phyloP scores from a whole-genome alignment of 2,329 filamentous ascomycete genomes.

The Stagonosporopsis vannaccii region DNA sequence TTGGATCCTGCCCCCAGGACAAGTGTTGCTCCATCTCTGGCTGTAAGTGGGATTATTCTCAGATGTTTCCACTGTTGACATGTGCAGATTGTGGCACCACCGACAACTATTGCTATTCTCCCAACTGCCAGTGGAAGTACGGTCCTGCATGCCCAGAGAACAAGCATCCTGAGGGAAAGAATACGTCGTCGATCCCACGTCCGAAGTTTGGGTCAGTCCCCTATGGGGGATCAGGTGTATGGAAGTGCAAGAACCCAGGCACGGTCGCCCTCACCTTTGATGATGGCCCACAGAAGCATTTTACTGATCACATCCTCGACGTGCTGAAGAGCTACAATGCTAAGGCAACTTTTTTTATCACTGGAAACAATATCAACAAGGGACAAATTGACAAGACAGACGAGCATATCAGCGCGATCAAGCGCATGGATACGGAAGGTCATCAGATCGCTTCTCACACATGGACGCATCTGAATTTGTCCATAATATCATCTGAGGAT shows the following conservation, averaged over 20 bases:
- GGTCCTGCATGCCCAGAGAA: slow-evolving; percentile 67
- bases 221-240: slow-evolving; percentile 64
- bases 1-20: slow-evolving; percentile 32
- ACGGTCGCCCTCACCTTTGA: slow-evolving; percentile 71
- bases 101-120: slow-evolving; percentile 63
- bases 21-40: slow-evolving; percentile 33
- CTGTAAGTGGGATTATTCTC: slow-evolving; percentile 12
- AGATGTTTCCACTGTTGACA: neutral
- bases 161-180: slow-evolving; percentile 58
- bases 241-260: slow-evolving; percentile 59
- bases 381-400: slow-evolving; percentile 60
- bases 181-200: slow-evolving; percentile 60
- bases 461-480: slow-evolving; percentile 58
- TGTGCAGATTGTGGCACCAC: slow-evolving; percentile 57
- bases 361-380: slow-evolving; percentile 61
- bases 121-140: slow-evolving; percentile 66
- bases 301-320: slow-evolving; percentile 66
- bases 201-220: slow-evolving; percentile 60
- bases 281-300: slow-evolving; percentile 65
- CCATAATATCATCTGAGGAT: slow-evolving; percentile 47
- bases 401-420: slow-evolving; percentile 57
- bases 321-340: slow-evolving; percentile 64
- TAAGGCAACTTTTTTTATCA: slow-evolving; percentile 72
- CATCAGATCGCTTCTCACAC: slow-evolving; percentile 67
- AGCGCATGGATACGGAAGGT: slow-evolving; percentile 59